Evolutionary conservation across 495 filamentous ascomycete genomes (phyloP).

Genomic region (Penicillium malachiteum): DNA sequence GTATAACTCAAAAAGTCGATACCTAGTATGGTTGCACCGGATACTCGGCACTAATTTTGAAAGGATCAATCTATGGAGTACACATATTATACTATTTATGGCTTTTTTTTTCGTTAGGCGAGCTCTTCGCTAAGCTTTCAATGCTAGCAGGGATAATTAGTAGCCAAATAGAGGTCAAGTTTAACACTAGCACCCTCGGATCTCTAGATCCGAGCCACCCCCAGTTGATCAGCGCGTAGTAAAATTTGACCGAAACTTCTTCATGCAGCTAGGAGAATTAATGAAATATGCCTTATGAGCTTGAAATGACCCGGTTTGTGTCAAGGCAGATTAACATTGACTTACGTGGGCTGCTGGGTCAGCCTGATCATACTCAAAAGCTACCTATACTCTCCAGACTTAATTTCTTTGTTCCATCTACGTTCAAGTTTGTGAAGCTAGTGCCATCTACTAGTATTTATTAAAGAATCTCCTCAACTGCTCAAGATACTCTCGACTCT

Average conservation of each 20-base stretch:
- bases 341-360: not conserved
- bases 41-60: not conserved
- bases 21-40: constrained; percentile 9
- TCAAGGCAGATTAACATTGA: not conserved
- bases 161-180: constrained; percentile 21
- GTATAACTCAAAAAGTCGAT: constrained; percentile 1
- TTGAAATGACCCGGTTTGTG: no score
- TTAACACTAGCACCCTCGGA: constrained; percentile 12
- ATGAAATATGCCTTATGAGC: constrained; percentile 1
- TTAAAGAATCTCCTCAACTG: not conserved
- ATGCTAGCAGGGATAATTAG: not conserved
- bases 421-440: not conserved
- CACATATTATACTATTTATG: not conserved
- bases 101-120: not conserved
- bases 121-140: constrained; percentile 1
- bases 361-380: not conserved
- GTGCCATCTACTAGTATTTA: not conserved
- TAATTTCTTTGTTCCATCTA: not conserved
- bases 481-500: not conserved
- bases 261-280: constrained; percentile 1
- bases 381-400: not conserved
- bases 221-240: constrained; percentile 1
- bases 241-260: not conserved
- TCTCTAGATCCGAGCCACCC: constrained; percentile 1
- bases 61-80: not conserved